These are phyloP conservation scores for Aaosphaeria pasadenensis DNA, from an alignment of 2,329 filamentous ascomycete genomes.

Conservation along the genomic window DNA sequence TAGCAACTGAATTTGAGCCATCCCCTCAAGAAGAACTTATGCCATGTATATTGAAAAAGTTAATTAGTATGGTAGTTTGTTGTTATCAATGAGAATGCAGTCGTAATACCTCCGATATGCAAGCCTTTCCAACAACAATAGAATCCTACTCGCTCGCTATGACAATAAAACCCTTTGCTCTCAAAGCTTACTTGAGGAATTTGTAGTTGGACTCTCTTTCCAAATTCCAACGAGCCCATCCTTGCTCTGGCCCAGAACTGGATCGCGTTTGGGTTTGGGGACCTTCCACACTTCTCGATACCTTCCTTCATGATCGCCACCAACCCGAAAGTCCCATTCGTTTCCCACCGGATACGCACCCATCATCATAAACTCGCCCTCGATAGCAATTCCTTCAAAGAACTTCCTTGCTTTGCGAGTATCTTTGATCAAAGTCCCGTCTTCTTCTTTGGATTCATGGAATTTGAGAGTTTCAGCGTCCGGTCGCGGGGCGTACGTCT, in stretches of 20 bases:
- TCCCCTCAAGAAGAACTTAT: too few species aligned
- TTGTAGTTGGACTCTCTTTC: constrained; percentile 8
- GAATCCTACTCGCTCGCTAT: too few species aligned
- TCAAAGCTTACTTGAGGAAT: too few species aligned
- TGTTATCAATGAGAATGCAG: too few species aligned
- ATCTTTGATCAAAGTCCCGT: constrained; percentile 14
- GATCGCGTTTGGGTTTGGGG: constrained; percentile 46
- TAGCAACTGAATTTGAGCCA: too few species aligned
- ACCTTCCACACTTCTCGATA: constrained; percentile 48
- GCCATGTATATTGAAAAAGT: too few species aligned
- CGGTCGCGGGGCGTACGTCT: constrained; percentile 48
- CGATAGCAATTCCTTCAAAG: constrained; percentile 35
- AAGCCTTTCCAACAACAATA: too few species aligned
- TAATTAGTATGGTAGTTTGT: too few species aligned
- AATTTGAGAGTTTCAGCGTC: constrained; percentile 16
- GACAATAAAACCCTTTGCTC: too few species aligned
- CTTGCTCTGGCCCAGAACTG: constrained; percentile 42
- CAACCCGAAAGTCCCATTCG: constrained; percentile 51
- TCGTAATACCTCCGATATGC: too few species aligned
- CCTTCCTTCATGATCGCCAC: constrained; percentile 42
- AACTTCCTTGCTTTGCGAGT: constrained; percentile 26
- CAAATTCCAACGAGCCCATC: constrained; percentile 40
- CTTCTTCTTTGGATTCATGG: constrained; percentile 4
- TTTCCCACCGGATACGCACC: constrained; percentile 53
- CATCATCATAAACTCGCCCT: constrained; percentile 54